Evolutionary conservation across 2,329 filamentous ascomycete genomes (phyloP), one percentile per base, ranked within the genome.

Genomic region (Arthroderma sp.): DNA sequence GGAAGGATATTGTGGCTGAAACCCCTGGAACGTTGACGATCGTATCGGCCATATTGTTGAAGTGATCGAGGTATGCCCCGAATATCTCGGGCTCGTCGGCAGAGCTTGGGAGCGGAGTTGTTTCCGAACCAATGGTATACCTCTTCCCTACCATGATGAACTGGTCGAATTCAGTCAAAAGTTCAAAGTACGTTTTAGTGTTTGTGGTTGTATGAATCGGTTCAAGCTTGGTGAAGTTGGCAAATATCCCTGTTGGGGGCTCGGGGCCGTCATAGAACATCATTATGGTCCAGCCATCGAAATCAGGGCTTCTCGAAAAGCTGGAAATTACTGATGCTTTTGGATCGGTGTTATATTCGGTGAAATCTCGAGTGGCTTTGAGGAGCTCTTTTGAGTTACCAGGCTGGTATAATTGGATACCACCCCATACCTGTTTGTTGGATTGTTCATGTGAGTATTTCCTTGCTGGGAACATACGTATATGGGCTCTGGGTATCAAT

Each of bases 291-390:
- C 74, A 79, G 15, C 72, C 63, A 48, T 78, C 66, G 39, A 76
- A 51, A 0, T 69, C 47, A 6, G 36, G 41, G 9, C 36, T 38
- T 29, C 36, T 31, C 7, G 64, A 63, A 2, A 65, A 55, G 0
- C 75, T 80, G 39, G 74, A 58, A 49, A 80, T 80, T 38, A 81
- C 70, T 8, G 69, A 75, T 1, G 76, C 77, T 55, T 77, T 78
- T 47, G 71, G 65, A 51, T 81, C 77, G 0, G 67, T 61, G 53
- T 77, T 75, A 57, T 79, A 52, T 38, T 61, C 58, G 5, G 54
- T 55, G 41, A 64, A 65, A 40, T 62, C 57, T 10, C 59, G 56
- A 11, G 63, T 46, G 2, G 60, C 62, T 8, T 53, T 47, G 4
- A 62, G 49, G 4, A 63, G 37, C 39, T 62, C 53, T 4, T 61